Base-by-base conservation (phyloP, 2,329 filamentous ascomycete genomes). In the Ascocoryne sarcoides region DNA sequence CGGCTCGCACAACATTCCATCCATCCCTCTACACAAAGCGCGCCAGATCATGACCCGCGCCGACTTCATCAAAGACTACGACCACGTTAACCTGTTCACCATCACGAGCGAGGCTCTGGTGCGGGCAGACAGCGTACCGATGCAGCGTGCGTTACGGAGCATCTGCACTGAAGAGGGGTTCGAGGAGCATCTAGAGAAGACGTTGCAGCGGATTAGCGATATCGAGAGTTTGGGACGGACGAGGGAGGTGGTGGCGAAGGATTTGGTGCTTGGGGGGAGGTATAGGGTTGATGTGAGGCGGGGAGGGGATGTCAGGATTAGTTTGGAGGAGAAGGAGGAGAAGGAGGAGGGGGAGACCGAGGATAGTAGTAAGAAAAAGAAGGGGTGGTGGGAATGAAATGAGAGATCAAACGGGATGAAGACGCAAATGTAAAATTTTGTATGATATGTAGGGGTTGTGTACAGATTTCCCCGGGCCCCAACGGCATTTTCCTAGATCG, bases 191-290 rank as follows among this genome's bases (percentile, higher is more conserved):
- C 66, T 98, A 12, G 79, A 94, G 46, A 79, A 74, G 3, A 96
- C 92, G 0, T 67, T 95, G 17, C 75, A 90, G 43, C 75, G 92
- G 16, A 98, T 98, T 51, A 65, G 72, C n/a, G 89, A 83, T 49
- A 98, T 98, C 58, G 92, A 98, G 68, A 89, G 82, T 55, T 70
- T 98, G 46, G 90, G 89, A 26, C 73, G 92, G 47, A 98, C 92
- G n/a, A 79, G 90, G 46, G 92, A 98, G 64, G 62, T 98, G 38
- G 93, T 94, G 1, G 84, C 94, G 49, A 98, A 98, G 67, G 92
- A 96, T 61, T 69, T 96, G 29, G 90, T 92, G 56, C 68, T 89
- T 21, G 79, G 84, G 10, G 88, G 88, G 2, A 82, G 82, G 60
- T 95, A 95, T 58, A 72, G 77, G 47, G 73, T 90, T 46, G 61